These are phyloP conservation scores for Tulasnella sp. DNA, from an alignment of 768 basidiomycete species.

Conservation along the genomic window DNA sequence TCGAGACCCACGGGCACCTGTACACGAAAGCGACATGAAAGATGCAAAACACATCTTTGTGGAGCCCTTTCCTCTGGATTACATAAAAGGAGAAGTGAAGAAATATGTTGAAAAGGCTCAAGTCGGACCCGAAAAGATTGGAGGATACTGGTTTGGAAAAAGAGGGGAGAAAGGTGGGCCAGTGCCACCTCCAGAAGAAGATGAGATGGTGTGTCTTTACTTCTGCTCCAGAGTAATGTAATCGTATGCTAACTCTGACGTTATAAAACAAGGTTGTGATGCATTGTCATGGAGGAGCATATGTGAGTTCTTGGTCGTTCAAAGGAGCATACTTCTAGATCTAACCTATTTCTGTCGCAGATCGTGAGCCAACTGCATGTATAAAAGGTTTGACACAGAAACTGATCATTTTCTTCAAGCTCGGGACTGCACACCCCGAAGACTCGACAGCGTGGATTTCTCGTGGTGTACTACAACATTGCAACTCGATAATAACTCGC, in stretches of 20 bases:
- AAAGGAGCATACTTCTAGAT: constrained; percentile 20
- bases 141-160: constrained; percentile 23
- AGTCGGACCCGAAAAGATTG: constrained; percentile 19
- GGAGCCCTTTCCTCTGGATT: constrained; percentile 18
- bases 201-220: no score
- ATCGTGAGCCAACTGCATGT: constrained; percentile 16
- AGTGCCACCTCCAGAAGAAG: constrained; percentile 19
- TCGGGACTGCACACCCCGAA: background rate
- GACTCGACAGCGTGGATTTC: background rate
- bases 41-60: constrained; percentile 18
- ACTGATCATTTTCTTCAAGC: constrained; percentile 16
- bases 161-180: constrained; percentile 16
- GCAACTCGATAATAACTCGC: constrained; percentile 29
- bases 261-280: constrained; percentile 27
- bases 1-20: background rate
- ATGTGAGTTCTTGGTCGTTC: constrained; percentile 17
- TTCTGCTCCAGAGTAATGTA: no score
- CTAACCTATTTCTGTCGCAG: no score
- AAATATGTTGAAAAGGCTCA: constrained; percentile 20
- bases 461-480: background rate
- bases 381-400: constrained; percentile 14
- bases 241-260: no score
- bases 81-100: constrained; percentile 23
- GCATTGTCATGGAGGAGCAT: constrained; percentile 25
- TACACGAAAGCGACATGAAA: background rate